phyloP scores from a whole-genome alignment of 2,329 filamentous ascomycete species.

The Penicillium hordei region DNA sequence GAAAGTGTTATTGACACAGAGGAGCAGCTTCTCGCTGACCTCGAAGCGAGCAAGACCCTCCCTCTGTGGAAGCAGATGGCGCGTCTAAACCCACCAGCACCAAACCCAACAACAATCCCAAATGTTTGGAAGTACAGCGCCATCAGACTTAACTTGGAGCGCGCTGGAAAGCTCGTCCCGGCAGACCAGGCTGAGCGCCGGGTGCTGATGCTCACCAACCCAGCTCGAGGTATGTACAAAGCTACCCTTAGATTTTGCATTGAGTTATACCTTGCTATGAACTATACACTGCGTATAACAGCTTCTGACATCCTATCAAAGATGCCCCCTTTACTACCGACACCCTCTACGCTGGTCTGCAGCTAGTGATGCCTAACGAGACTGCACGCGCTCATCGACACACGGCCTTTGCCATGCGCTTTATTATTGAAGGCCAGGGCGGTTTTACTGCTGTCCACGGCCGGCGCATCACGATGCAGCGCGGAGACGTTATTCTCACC shows the following conservation, averaged over 20 bases:
- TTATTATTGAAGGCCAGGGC: constrained; percentile 57
- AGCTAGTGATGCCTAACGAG: constrained; percentile 58
- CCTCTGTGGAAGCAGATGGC: constrained; percentile 54
- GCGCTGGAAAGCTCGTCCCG: constrained; percentile 38
- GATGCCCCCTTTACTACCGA: constrained; percentile 58
- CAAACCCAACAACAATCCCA: constrained; percentile 47
- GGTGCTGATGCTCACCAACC: constrained; percentile 46
- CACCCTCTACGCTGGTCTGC: constrained; percentile 58
- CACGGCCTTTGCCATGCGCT: constrained; percentile 57
- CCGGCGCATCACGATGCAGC: constrained; percentile 51
- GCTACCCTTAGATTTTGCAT: background rate
- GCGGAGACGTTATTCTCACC: constrained; percentile 58
- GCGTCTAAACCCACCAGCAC: constrained; percentile 48
- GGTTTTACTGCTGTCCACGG: constrained; percentile 61
- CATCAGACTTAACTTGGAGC: constrained; percentile 37
- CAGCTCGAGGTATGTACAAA: constrained; percentile 28
- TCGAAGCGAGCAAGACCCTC: constrained; percentile 25
- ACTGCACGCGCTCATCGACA: constrained; percentile 57
- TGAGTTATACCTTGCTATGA: background rate
- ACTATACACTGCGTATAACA: background rate
- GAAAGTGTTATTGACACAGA: constrained; percentile 13
- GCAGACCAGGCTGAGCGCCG: constrained; percentile 42
- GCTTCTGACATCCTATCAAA: constrained; percentile 18
- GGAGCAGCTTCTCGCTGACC: constrained; percentile 22
- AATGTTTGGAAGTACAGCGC: constrained; percentile 40